A percentile compares a stretch with the other conserved stretches of the same genome.
Evolutionary conservation across 768 basidiomycete species (phyloP).

Genomic region (Lactifluus subvellereus): DNA sequence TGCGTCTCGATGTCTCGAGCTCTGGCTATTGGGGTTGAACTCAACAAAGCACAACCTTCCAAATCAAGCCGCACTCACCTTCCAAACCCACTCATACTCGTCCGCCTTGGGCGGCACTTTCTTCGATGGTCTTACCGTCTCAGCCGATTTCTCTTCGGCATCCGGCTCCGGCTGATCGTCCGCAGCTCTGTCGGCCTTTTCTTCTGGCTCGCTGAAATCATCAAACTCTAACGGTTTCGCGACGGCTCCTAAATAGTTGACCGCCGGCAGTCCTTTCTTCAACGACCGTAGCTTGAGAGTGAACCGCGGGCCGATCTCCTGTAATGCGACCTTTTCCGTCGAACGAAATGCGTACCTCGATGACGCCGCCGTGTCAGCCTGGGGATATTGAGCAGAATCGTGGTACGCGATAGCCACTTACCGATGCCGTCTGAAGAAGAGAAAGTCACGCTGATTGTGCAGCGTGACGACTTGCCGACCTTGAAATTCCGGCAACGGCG

Average conservation of each 20-base stretch:
- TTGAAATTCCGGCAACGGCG: conserved; percentile 90
- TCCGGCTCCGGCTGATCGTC: conserved; percentile 28
- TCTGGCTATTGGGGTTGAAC: conserved; percentile 57
- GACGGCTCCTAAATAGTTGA: conserved; percentile 61
- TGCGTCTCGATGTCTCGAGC: conserved; percentile 82
- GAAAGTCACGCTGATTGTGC: conserved; percentile 95
- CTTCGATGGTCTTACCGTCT: conserved; percentile 23
- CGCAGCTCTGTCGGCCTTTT: conserved; percentile 28
- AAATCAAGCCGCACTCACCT: conserved; percentile 49
- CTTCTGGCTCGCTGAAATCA: conserved; percentile 30
- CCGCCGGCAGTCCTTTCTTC: conserved; percentile 82
- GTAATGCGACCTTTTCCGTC: conserved; percentile 83
- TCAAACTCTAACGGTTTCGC: conserved; percentile 53
- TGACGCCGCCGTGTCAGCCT: conserved; percentile 14
- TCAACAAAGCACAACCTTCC: conserved; percentile 1
- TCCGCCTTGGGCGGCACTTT: conserved; percentile 61
- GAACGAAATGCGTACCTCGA: conserved; percentile 87
- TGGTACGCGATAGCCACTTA: conserved; percentile 32
- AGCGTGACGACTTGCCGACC: conserved; percentile 96
- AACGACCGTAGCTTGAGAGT: conserved; percentile 90
- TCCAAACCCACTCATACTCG: conserved; percentile 86
- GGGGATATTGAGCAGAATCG: conserved; percentile 12
- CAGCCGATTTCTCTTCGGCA: conserved; percentile 23
- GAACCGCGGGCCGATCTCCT: conserved; percentile 97
- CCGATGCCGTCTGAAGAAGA: conserved; percentile 96